Evolutionary conservation across 176 grass and related monocot species (phyloP).

Genomic region (Oryza rufipogon): DNA sequence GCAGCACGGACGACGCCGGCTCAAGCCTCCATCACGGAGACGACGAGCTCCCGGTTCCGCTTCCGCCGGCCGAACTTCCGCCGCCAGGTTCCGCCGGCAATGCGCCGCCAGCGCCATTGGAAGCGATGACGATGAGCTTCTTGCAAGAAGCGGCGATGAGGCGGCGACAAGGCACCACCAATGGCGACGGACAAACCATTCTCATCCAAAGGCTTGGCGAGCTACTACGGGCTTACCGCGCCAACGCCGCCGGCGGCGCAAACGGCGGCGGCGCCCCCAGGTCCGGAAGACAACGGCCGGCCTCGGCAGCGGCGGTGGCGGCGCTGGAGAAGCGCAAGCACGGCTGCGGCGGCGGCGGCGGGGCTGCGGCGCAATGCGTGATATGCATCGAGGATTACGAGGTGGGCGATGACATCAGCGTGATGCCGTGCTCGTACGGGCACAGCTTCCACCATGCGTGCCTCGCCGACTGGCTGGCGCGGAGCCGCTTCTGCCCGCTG

Average conservation of each 20-base stretch:
- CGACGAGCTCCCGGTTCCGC: too few species aligned
- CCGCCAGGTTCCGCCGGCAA: not conserved
- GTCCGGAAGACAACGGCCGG: not conserved
- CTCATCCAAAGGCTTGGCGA: too few species aligned
- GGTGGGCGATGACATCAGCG: constrained; percentile 4
- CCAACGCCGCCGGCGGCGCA: not conserved
- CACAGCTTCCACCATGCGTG: not conserved
- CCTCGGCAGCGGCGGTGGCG: not conserved
- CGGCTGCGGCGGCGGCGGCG: not conserved
- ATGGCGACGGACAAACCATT: too few species aligned
- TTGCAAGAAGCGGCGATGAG: too few species aligned
- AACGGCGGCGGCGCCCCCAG: too few species aligned
- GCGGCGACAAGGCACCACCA: not conserved
- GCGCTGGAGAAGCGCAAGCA: not conserved
- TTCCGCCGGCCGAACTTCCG: not conserved
- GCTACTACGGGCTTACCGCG: too few species aligned
- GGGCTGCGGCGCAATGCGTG: not conserved
- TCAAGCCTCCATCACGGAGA: not conserved
- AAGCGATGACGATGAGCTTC: not conserved
- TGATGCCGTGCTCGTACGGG: constrained; percentile 15
- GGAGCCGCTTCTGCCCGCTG: constrained; percentile 14
- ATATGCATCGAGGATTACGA: constrained; percentile 14
- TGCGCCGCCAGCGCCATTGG: too few species aligned
- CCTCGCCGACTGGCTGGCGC: not conserved
- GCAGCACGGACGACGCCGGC: not conserved